A percentile compares a stretch with the other conserved stretches of the same genome.
phyloP scores from a whole-genome alignment of 2,329 filamentous ascomycete genomes.

The Kalmusia sp. region DNA sequence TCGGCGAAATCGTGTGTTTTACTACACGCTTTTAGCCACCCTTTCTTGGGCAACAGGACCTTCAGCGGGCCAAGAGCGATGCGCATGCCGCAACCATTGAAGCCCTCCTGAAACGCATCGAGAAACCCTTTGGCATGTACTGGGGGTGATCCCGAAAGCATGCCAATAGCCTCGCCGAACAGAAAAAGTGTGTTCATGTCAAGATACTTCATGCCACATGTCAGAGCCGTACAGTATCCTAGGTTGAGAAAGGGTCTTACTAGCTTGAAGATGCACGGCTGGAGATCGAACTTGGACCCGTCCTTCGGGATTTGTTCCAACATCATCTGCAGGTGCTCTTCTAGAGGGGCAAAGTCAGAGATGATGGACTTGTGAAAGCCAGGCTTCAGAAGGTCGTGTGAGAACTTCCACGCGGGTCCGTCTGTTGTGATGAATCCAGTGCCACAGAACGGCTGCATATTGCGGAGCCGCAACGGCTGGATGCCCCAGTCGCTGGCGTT shows the following conservation, averaged over 20 bases:
- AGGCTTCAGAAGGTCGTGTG: constrained; percentile 9
- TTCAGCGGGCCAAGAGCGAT: constrained; percentile 13
- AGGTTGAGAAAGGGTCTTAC: background rate
- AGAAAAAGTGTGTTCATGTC: constrained; percentile 16
- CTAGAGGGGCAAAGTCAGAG: constrained; percentile 8
- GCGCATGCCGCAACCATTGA: constrained; percentile 16
- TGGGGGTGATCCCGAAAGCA: constrained; percentile 10
- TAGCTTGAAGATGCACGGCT: constrained; percentile 8
- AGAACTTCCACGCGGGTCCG: constrained; percentile 9
- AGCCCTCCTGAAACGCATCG: constrained; percentile 13
- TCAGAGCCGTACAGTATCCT: background rate
- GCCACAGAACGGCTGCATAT: constrained; percentile 9
- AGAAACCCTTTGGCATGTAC: constrained; percentile 14
- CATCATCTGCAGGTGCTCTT: constrained; percentile 4
- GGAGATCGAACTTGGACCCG: constrained; percentile 10
- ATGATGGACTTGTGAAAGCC: constrained; percentile 8
- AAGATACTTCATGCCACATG: constrained; percentile 10
- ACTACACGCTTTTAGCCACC: constrained; percentile 11
- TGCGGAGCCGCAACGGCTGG: constrained; percentile 8
- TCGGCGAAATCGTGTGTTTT: constrained; percentile 13
- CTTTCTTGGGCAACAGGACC: constrained; percentile 10
- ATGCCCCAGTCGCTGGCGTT: constrained; percentile 30
- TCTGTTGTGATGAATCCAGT: constrained; percentile 13
- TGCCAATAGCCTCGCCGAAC: constrained; percentile 14
- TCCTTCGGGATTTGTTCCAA: constrained; percentile 8